These are phyloP conservation scores for Rheum nobile DNA, from an alignment of 148 eudicot genomes.

Conservation along the genomic window DNA sequence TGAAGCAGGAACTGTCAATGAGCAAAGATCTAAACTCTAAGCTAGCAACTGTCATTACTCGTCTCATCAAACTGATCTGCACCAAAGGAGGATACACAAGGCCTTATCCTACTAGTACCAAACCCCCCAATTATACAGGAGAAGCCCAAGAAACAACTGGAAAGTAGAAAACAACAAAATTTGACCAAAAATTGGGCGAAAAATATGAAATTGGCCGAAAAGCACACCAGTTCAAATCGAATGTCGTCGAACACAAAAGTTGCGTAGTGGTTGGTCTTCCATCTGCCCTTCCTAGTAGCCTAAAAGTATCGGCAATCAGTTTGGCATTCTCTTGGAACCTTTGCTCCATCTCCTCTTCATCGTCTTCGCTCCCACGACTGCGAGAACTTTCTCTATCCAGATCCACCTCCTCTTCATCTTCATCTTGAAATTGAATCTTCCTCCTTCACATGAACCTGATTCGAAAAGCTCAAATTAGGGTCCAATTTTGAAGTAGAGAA, in stretches of 20 bases:
- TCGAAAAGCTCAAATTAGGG: too few species aligned
- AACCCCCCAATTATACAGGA: not conserved
- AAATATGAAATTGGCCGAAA: not conserved
- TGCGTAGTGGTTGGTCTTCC: constrained; percentile 28
- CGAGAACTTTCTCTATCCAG: constrained; percentile 2
- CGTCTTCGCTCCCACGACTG: constrained; percentile 6
- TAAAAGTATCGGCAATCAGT: constrained; percentile 48
- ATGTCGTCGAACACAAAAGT: constrained; percentile 56
- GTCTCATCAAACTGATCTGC: too few species aligned
- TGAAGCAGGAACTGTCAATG: too few species aligned
- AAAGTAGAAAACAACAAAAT: not conserved
- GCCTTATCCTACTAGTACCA: too few species aligned
- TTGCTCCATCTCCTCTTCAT: constrained; percentile 24
- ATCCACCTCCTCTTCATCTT: constrained; percentile 14
- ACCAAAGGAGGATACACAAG: too few species aligned
- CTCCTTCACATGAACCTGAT: too few species aligned
- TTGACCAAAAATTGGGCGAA: too few species aligned
- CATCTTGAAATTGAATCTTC: constrained; percentile 11
- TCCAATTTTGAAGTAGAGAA: too few species aligned
- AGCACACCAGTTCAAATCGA: constrained; percentile 45
- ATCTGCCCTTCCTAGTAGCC: constrained; percentile 57
- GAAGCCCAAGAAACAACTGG: not conserved
- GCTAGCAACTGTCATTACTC: too few species aligned
- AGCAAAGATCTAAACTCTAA: too few species aligned
- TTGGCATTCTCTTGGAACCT: constrained; percentile 39